These are phyloP conservation scores for Acephala macrosclerotiorum DNA, from an alignment of 2,329 filamentous ascomycete species.

Conservation along the genomic window DNA sequence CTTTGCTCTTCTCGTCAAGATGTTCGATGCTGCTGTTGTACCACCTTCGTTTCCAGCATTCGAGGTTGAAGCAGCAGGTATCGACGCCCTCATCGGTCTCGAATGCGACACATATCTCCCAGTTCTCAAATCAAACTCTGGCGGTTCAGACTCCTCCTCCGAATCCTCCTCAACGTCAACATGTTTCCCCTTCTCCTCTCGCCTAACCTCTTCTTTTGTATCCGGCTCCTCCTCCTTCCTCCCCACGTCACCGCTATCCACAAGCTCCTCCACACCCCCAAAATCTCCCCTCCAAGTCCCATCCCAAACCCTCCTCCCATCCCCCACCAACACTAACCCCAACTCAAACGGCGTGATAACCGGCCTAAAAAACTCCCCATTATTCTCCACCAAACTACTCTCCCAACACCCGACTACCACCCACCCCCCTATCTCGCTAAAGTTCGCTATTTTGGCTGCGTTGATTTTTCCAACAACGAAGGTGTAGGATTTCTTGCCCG, in stretches of 20 bases:
- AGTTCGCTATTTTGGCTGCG: conserved; percentile 94
- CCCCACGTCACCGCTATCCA: conserved; percentile 36
- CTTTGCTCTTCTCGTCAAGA: conserved; percentile 68
- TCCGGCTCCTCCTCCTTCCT: conserved; percentile 14
- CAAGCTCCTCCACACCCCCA: conserved; percentile 60
- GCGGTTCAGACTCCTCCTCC: conserved; percentile 54
- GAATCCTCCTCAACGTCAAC: conserved; percentile 8
- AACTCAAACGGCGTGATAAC: conserved; percentile 97
- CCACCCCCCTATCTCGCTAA: conserved; percentile 94
- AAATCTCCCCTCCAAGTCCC: conserved; percentile 91
- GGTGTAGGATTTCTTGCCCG: conserved; percentile 94
- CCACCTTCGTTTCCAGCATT: conserved; percentile 27
- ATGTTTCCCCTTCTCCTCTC: not conserved
- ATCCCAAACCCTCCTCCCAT: conserved; percentile 83
- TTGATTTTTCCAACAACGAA: conserved; percentile 98
- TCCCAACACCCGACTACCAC: conserved; percentile 99
- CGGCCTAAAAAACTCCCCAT: conserved; percentile 85
- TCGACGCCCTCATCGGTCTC: conserved; percentile 68
- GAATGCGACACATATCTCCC: conserved; percentile 82
- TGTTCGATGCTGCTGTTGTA: conserved; percentile 47
- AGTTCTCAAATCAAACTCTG: conserved; percentile 91
- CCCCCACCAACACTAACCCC: conserved; percentile 75
- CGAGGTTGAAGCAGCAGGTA: conserved; percentile 7
- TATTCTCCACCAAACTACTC: conserved; percentile 88
- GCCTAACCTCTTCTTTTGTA: not conserved